Evolutionary conservation across 352 stramenopile species (phyloP).

Genomic region (Phytophthora foliorum): DNA sequence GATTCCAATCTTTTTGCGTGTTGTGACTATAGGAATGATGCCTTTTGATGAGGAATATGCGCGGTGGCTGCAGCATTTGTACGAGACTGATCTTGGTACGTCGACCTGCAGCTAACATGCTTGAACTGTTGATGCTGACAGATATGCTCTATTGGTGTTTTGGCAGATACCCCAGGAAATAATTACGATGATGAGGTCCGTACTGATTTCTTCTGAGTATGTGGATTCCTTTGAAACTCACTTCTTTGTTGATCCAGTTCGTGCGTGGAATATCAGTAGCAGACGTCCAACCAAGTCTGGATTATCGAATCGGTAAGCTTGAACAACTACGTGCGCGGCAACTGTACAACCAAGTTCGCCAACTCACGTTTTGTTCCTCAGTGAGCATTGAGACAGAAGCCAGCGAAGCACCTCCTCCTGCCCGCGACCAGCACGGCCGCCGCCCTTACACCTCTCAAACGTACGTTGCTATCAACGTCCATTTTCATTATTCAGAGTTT

Average conservation of each 20-base stretch:
- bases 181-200: constrained; percentile 65
- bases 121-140: constrained; percentile 13
- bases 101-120: constrained; percentile 3
- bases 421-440: constrained; percentile 31
- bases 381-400: constrained; percentile 66
- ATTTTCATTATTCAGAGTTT: not conserved
- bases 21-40: constrained; percentile 41
- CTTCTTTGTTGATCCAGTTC: constrained; percentile 32
- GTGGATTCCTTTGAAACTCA: not conserved
- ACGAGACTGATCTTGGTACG: constrained; percentile 87
- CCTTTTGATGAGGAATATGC: constrained; percentile 91
- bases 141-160: not conserved
- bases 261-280: constrained; percentile 39
- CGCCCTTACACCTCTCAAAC: constrained; percentile 33
- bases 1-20: not conserved
- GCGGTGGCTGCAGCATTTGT: constrained; percentile 88
- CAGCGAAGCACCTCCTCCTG: constrained; percentile 40
- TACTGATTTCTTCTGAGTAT: not conserved
- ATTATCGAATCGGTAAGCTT: constrained; percentile 51
- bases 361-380: constrained; percentile 22
- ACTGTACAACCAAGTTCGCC: not conserved
- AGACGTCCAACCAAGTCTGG: constrained; percentile 42
- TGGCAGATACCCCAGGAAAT: constrained; percentile 52
- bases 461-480: constrained; percentile 25
- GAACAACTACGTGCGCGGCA: not conserved